A percentile compares a stretch with the other conserved stretches of the same genome.
These are phyloP conservation scores for Chaetoscypha palmicola DNA, from an alignment of 2,329 filamentous ascomycete genomes.

Conservation along the genomic window DNA sequence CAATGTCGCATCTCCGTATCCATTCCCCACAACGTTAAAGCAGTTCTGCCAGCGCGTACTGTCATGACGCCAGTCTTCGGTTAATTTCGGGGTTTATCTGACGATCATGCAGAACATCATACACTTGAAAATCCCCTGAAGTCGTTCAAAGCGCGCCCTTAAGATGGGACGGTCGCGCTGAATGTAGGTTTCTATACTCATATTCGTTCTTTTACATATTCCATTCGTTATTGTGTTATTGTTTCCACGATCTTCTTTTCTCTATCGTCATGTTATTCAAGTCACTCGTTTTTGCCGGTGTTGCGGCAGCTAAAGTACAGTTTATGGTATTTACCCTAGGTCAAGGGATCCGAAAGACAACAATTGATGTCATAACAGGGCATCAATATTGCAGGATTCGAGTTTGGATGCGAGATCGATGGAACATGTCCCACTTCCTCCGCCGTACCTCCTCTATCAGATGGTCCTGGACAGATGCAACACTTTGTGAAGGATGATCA, in stretches of 20 bases:
- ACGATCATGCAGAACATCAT: neutral
- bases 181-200: too few species aligned
- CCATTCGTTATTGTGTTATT: neutral
- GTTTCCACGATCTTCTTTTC: conserved; percentile 8
- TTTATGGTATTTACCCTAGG: conserved; percentile 13
- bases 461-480: conserved; percentile 29
- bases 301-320: conserved; percentile 18
- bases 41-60: too few species aligned
- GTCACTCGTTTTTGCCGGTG: conserved; percentile 9
- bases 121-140: neutral
- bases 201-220: neutral
- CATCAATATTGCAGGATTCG: conserved; percentile 41
- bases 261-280: conserved; percentile 14
- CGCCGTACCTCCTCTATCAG: conserved; percentile 13
- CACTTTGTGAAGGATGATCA: conserved; percentile 48
- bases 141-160: neutral
- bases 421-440: conserved; percentile 24
- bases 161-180: neutral
- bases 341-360: neutral
- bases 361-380: conserved; percentile 11
- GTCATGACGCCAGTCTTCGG: too few species aligned
- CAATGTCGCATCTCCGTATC: too few species aligned
- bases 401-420: conserved; percentile 39
- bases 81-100: too few species aligned
- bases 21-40: too few species aligned